phyloP scores from a whole-genome alignment of 176 grass and related monocot species.

The Oryza coarctata region DNA sequence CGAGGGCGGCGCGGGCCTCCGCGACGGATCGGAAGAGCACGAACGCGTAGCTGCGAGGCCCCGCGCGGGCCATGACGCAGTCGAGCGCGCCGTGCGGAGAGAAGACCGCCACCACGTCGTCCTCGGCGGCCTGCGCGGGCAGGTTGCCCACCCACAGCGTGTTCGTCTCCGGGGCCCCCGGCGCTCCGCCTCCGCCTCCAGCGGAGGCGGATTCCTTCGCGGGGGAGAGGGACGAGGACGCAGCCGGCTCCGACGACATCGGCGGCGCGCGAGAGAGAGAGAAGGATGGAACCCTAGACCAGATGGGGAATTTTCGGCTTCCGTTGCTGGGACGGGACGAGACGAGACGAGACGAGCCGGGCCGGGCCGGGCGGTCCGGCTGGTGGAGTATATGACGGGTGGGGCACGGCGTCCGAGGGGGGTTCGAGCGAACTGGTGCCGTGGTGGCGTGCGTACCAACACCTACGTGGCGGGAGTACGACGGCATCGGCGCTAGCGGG shows the following conservation, averaged over 20 bases:
- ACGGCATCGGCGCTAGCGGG: not conserved
- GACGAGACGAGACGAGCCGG: not conserved
- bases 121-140: slow-evolving; percentile 38
- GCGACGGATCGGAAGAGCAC: slow-evolving; percentile 58
- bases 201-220: slow-evolving; percentile 26
- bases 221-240: slow-evolving; percentile 27
- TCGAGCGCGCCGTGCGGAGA: slow-evolving; percentile 61
- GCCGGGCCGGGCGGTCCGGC: too few relatives aligned
- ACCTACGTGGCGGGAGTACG: not conserved
- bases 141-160: slow-evolving; percentile 74
- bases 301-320: not conserved
- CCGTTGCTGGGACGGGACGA: not conserved
- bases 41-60: slow-evolving; percentile 75
- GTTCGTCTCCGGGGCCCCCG: slow-evolving; percentile 34
- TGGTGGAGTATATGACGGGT: not conserved
- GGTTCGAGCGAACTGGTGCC: not conserved
- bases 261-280: not conserved
- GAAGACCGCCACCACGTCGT: slow-evolving; percentile 56
- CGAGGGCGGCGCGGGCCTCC: slow-evolving; percentile 55
- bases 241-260: slow-evolving; percentile 34
- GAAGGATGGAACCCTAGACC: slow-evolving; percentile 22
- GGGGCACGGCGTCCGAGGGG: not conserved
- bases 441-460: too few relatives aligned
- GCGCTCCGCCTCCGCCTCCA: not conserved
- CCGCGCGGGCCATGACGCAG: slow-evolving; percentile 52